These are phyloP conservation scores for Cyberlindnera xishuangbannaensis DNA, from an alignment of 805 yeast genomes.

Conservation along the genomic window DNA sequence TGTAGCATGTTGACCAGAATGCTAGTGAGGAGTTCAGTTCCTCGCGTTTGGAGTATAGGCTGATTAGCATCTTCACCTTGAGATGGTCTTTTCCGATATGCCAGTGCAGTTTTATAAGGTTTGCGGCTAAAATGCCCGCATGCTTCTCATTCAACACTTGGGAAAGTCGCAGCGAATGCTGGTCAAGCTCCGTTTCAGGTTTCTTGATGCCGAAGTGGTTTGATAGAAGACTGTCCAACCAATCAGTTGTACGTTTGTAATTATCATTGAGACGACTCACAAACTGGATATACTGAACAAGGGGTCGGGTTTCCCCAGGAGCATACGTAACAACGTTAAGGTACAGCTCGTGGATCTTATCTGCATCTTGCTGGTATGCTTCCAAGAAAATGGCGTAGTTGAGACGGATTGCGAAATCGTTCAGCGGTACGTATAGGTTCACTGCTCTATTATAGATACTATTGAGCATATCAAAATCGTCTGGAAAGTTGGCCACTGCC, in stretches of 20 bases:
- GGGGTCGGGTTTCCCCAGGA: slow-evolving; percentile 16
- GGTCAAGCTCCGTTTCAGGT: slow-evolving; percentile 11
- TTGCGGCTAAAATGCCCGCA: slow-evolving; percentile 32
- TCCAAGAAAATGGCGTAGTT: slow-evolving; percentile 22
- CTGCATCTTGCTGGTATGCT: slow-evolving; percentile 6
- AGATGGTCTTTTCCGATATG: slow-evolving; percentile 24
- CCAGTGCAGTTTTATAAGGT: slow-evolving; percentile 29
- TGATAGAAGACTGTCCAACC: slow-evolving; percentile 22
- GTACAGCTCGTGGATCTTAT: slow-evolving; percentile 19
- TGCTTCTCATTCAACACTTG: slow-evolving; percentile 36
- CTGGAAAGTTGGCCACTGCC: slow-evolving; percentile 30
- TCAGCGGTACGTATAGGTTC: slow-evolving; percentile 31
- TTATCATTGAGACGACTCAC: slow-evolving; percentile 14
- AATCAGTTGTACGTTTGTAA: slow-evolving; percentile 18
- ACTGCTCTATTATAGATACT: slow-evolving; percentile 48
- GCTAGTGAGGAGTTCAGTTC: slow-evolving; percentile 33
- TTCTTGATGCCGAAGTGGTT: slow-evolving; percentile 14
- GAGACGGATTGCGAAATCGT: slow-evolving; percentile 12
- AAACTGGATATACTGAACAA: slow-evolving; percentile 21
- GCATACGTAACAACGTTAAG: slow-evolving; percentile 10
- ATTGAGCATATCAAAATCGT: slow-evolving; percentile 30
- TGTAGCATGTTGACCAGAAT: slow-evolving; percentile 56
- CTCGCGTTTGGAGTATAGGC: slow-evolving; percentile 22
- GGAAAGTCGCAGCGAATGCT: slow-evolving; percentile 22
- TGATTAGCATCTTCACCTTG: slow-evolving; percentile 29